phyloP scores from a whole-genome alignment of 768 basidiomycete genomes.

The Mycena crocata region DNA sequence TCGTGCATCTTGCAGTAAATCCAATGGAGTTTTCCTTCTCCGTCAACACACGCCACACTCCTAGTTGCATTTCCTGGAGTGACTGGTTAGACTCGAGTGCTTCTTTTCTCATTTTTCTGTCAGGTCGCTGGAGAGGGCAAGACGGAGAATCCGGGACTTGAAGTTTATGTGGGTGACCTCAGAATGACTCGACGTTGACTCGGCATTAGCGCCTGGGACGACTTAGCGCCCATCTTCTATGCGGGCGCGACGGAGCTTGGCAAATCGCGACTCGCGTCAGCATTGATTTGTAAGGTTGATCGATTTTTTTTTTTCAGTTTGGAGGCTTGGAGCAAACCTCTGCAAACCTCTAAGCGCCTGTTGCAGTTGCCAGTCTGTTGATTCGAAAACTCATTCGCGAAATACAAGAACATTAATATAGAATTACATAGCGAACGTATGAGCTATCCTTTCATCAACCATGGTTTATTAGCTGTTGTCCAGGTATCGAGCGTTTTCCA shows the following conservation, averaged over 20 bases:
- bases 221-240: too few relatives aligned
- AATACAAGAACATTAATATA: not conserved
- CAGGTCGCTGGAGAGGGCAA: not conserved
- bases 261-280: too few relatives aligned
- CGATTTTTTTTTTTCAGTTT: too few relatives aligned
- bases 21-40: slow-evolving; percentile 15
- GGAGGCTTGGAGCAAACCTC: too few relatives aligned
- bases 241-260: too few relatives aligned
- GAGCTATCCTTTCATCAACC: slow-evolving; percentile 61
- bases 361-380: too few relatives aligned
- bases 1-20: slow-evolving; percentile 21
- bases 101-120: slow-evolving; percentile 15
- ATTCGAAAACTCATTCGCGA: too few relatives aligned
- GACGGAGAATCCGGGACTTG: not conserved
- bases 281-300: too few relatives aligned
- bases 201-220: too few relatives aligned
- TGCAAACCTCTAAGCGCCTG: too few relatives aligned
- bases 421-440: not conserved
- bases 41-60: slow-evolving; percentile 29
- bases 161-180: too few relatives aligned
- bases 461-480: slow-evolving; percentile 85
- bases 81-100: not conserved
- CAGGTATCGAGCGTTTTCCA: slow-evolving; percentile 94
- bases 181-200: too few relatives aligned
- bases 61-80: slow-evolving; percentile 24